Conservation (phyloP, 108 stramenopile species). For the Conticribra weissflogii region DNA sequence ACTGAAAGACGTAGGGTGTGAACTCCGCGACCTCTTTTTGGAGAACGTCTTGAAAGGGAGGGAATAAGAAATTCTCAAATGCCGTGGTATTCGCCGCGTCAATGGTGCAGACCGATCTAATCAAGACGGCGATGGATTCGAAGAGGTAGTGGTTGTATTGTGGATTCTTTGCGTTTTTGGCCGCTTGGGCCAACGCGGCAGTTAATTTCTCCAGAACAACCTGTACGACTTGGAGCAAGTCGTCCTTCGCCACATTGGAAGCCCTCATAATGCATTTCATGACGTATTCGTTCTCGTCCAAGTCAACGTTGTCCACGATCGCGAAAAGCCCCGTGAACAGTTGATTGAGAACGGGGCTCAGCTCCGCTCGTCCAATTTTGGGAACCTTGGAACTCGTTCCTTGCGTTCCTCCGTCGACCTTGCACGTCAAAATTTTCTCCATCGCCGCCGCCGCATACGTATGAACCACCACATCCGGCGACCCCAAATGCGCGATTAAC, state of each 20-base stretch:
- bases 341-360: conserved; percentile 78
- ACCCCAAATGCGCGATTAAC: conserved; percentile 71
- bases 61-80: conserved; percentile 92
- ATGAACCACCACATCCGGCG: conserved; percentile 88
- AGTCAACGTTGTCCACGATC: conserved; percentile 83
- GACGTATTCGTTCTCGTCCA: conserved; percentile 95
- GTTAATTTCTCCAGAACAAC: conserved; percentile 89
- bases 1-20: conserved; percentile 97
- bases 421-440: conserved; percentile 86
- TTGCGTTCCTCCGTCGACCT: conserved; percentile 50
- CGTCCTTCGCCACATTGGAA: conserved; percentile 75
- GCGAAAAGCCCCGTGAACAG: conserved; percentile 91
- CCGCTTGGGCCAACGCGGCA: conserved; percentile 78
- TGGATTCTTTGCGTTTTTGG: conserved; percentile 96
- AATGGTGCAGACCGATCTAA: conserved; percentile 76
- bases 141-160: conserved; percentile 98
- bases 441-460: conserved; percentile 94
- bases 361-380: conserved; percentile 68
- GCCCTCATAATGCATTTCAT: conserved; percentile 98
- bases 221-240: conserved; percentile 81
- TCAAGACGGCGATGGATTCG: conserved; percentile 94
- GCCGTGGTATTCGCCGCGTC: conserved; percentile 63
- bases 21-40: conserved; percentile 95
- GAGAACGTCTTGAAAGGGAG: conserved; percentile 90
- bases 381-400: conserved; percentile 45